phyloP scores from a whole-genome alignment of 257 asterid genomes.

The Cinchona pubescens region DNA sequence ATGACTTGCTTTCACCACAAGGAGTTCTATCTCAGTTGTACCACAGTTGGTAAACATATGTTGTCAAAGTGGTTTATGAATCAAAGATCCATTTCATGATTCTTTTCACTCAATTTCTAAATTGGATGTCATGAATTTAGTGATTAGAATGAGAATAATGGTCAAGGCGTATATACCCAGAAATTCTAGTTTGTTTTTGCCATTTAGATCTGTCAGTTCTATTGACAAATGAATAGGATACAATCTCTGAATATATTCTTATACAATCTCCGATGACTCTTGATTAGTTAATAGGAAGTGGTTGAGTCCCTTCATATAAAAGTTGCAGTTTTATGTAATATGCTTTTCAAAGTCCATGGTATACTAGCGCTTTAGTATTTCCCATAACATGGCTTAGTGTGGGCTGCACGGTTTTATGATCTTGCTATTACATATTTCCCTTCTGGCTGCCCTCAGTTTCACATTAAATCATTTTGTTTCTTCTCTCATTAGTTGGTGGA shows the following conservation, averaged over 20 bases:
- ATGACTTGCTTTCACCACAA: neutral
- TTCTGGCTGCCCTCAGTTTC: neutral
- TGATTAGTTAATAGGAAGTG: neutral
- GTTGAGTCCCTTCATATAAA: too few species aligned
- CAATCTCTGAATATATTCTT: neutral
- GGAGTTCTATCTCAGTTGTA: neutral
- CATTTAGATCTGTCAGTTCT: neutral
- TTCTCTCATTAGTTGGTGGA: constrained; percentile 60
- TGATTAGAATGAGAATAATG: neutral
- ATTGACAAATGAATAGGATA: neutral
- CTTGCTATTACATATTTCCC: neutral
- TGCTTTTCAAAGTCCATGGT: neutral
- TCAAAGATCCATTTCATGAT: neutral
- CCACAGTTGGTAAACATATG: neutral
- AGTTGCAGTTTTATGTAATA: neutral
- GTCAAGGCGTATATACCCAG: neutral
- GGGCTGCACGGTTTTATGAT: neutral
- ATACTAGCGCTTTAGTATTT: neutral
- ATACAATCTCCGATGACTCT: neutral
- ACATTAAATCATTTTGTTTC: neutral
- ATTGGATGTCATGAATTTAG: neutral
- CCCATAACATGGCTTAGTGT: neutral
- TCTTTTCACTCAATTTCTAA: neutral
- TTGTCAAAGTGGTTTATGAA: neutral
- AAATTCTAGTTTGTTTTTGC: neutral